These are phyloP conservation scores for Globisporangium megalacanthum DNA, from an alignment of 352 stramenopile genomes.

Conservation along the genomic window DNA sequence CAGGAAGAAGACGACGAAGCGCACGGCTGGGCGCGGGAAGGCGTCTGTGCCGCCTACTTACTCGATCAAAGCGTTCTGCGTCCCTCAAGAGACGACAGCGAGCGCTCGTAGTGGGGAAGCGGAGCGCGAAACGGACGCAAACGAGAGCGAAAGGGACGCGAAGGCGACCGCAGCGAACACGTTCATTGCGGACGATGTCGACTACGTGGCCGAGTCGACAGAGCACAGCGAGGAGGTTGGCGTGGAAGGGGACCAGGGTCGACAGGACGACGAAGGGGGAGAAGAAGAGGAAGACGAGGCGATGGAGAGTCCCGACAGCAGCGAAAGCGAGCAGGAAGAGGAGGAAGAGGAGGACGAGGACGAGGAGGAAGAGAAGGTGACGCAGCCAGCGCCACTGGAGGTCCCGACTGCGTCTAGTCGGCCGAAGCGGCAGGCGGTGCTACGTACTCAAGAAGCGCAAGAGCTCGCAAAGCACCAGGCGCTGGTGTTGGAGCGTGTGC, in stretches of 20 bases:
- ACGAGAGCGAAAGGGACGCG: neutral
- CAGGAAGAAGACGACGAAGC: too few relatives aligned
- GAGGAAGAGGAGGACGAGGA: neutral
- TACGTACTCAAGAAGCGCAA: constrained; percentile 32
- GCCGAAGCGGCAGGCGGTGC: constrained; percentile 47
- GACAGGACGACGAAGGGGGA: neutral
- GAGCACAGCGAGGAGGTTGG: constrained; percentile 2
- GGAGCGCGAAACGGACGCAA: neutral
- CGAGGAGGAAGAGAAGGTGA: neutral
- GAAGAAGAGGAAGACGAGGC: neutral
- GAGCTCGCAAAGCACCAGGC: constrained; percentile 5
- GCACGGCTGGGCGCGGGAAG: constrained; percentile 12
- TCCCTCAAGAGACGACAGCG: constrained; percentile 7
- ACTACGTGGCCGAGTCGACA: constrained; percentile 3
- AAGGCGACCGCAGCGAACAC: neutral
- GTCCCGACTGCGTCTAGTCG: constrained; percentile 15
- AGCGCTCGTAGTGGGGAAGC: neutral
- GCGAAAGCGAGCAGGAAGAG: neutral
- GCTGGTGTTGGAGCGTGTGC: neutral
- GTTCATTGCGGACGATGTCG: neutral
- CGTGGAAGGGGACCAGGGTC: neutral
- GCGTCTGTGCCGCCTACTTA: constrained; percentile 28
- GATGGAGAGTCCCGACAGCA: neutral
- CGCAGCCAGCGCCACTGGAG: neutral
- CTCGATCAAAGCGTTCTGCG: constrained; percentile 63